Conservation (phyloP, 108 stramenopile genomes). For the Cyclostephanos tholiformis region DNA sequence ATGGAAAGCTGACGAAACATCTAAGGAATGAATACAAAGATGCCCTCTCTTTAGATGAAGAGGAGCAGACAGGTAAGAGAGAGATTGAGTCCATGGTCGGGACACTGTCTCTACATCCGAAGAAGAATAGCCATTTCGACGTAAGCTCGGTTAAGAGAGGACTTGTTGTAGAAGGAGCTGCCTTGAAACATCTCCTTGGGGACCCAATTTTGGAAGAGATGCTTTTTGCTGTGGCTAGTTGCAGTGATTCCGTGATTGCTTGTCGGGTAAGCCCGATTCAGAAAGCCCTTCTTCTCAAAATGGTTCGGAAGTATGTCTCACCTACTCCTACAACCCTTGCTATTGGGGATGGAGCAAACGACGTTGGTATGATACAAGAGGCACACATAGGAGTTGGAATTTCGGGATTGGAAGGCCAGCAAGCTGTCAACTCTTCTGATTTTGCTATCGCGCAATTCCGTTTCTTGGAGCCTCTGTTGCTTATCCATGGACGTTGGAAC, state of each 20-base stretch:
- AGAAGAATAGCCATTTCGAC: slow-evolving; percentile 29
- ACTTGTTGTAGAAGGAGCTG: slow-evolving; percentile 92
- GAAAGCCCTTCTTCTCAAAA: slow-evolving; percentile 88
- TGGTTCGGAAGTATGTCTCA: slow-evolving; percentile 81
- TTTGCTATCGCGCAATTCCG: slow-evolving; percentile 95
- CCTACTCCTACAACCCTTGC: slow-evolving; percentile 94
- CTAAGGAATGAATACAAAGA: slow-evolving; percentile 61
- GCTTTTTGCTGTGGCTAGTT: slow-evolving; percentile 83
- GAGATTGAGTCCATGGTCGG: slow-evolving; percentile 31
- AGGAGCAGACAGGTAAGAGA: slow-evolving; percentile 28
- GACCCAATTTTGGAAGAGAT: slow-evolving; percentile 77
- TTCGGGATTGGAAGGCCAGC: slow-evolving; percentile 94
- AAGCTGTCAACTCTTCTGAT: slow-evolving; percentile 96
- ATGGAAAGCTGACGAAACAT: slow-evolving; percentile 78
- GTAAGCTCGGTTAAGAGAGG: slow-evolving; percentile 52
- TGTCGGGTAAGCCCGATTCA: slow-evolving; percentile 94
- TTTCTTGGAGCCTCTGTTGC: slow-evolving; percentile 84
- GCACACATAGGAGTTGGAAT: slow-evolving; percentile 96
- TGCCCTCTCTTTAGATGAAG: slow-evolving; percentile 37
- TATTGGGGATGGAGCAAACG: slow-evolving; percentile 98
- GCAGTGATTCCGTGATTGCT: slow-evolving; percentile 91
- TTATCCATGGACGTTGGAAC: slow-evolving; percentile 97
- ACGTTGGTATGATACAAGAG: slow-evolving; percentile 97
- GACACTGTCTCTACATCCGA: neutral
- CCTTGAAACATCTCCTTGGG: slow-evolving; percentile 79